phyloP scores from a whole-genome alignment of 1,284 basidiomycete genomes.

The Heterobasidion irregulare region DNA sequence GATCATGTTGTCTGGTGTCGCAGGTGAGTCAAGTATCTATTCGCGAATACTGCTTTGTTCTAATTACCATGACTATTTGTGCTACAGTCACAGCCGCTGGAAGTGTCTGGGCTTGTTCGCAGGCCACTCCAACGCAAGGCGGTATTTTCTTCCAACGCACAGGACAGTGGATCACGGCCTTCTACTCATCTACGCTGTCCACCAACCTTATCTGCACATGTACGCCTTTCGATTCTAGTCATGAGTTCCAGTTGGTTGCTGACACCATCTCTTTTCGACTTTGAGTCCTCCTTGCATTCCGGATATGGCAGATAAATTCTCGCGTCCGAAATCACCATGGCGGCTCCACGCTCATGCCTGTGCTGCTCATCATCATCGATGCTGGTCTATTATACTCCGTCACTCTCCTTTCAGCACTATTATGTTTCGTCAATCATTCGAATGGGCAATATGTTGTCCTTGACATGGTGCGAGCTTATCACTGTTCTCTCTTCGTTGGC shows the following conservation, averaged over 20 bases:
- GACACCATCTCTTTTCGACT: not conserved
- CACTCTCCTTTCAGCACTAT: constrained; percentile 22
- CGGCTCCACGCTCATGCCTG: constrained; percentile 14
- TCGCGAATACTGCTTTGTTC: not conserved
- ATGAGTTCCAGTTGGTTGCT: not conserved
- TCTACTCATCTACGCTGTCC: constrained; percentile 20
- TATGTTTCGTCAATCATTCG: constrained; percentile 20
- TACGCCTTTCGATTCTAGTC: constrained; percentile 7
- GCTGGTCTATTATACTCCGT: constrained; percentile 24
- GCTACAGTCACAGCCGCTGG: constrained; percentile 9
- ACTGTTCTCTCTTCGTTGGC: not conserved
- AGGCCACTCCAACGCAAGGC: not conserved
- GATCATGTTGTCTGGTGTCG: constrained; percentile 16
- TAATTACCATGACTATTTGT: not conserved
- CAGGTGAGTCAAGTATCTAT: constrained; percentile 5
- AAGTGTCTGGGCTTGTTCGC: constrained; percentile 9
- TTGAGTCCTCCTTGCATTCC: constrained; percentile 17
- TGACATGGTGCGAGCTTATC: constrained; percentile 19
- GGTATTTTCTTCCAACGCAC: constrained; percentile 16
- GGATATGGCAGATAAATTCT: constrained; percentile 19
- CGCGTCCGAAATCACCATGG: constrained; percentile 10
- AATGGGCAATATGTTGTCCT: constrained; percentile 25
- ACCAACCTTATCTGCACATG: constrained; percentile 23
- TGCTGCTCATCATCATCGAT: constrained; percentile 24
- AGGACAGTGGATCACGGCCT: constrained; percentile 22